These are phyloP conservation scores for Rugosomyces carneus DNA, from an alignment of 1,284 basidiomycete genomes.

Conservation along the genomic window DNA sequence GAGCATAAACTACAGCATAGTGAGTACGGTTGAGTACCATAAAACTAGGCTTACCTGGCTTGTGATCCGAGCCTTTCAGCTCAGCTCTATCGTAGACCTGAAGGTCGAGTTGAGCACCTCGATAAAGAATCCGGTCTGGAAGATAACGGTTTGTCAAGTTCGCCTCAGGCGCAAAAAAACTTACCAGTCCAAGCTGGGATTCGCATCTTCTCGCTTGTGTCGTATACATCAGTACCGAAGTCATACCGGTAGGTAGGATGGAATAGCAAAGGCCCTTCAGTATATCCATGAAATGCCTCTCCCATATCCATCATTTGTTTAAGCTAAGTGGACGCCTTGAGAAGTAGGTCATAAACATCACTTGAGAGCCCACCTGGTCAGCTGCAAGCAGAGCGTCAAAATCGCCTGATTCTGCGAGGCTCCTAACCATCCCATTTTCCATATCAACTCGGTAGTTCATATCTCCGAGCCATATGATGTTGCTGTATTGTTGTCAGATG, in stretches of 20 bases:
- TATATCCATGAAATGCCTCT: conserved; percentile 77
- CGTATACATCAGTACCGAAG: conserved; percentile 79
- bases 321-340: conserved; percentile 39
- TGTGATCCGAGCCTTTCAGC: conserved; percentile 87
- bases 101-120: conserved; percentile 62
- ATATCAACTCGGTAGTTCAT: conserved; percentile 93
- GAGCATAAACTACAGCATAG: conserved; percentile 63
- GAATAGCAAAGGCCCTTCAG: conserved; percentile 87
- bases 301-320: conserved; percentile 63
- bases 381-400: conserved; percentile 70
- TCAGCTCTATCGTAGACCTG: conserved; percentile 72
- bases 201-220: conserved; percentile 93
- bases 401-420: conserved; percentile 55
- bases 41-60: conserved; percentile 55
- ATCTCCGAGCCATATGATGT: conserved; percentile 92
- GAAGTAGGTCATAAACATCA: background rate
- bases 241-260: conserved; percentile 89
- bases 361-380: conserved; percentile 65
- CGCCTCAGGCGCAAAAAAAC: conserved; percentile 14
- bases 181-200: conserved; percentile 96
- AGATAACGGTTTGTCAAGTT: conserved; percentile 4
- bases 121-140: conserved; percentile 87
- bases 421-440: conserved; percentile 75
- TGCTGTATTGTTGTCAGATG: conserved; percentile 36
- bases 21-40: background rate